A percentile compares a stretch with the other conserved stretches of the same genome.
Conservation (phyloP, 352 stramenopile genomes). For the Globisporangium viniferum region DNA sequence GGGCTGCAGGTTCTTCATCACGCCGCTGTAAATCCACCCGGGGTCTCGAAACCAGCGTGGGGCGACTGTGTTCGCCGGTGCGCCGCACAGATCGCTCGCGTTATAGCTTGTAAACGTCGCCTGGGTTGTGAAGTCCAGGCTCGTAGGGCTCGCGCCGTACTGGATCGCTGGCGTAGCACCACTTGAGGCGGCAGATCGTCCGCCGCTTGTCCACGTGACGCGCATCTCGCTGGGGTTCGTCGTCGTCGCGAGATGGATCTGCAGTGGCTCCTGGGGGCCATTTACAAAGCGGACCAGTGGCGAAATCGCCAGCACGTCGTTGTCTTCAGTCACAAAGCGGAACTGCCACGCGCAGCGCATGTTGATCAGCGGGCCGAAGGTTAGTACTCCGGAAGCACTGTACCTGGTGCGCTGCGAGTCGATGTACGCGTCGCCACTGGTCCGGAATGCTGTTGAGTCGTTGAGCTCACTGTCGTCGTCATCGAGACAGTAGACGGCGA, state of each 20-base stretch:
- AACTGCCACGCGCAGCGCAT: conserved; percentile 33
- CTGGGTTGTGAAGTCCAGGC: conserved; percentile 11
- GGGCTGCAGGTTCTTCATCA: conserved; percentile 16
- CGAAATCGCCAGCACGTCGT: conserved; percentile 31
- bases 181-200: too few species aligned
- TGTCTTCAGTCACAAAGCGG: conserved; percentile 24
- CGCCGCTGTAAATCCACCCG: conserved; percentile 11
- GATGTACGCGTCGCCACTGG: conserved; percentile 14
- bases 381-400: not conserved
- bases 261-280: conserved; percentile 35
- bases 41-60: conserved; percentile 15
- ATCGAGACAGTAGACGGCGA: conserved; percentile 20
- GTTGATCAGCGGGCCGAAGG: conserved; percentile 26
- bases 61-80: conserved; percentile 10
- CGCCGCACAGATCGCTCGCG: conserved; percentile 16
- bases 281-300: conserved; percentile 32
- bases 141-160: conserved; percentile 28
- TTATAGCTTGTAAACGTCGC: conserved; percentile 15
- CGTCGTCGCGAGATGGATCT: conserved; percentile 17
- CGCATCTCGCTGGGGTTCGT: conserved; percentile 32
- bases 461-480: not conserved
- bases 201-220: conserved; percentile 51
- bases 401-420: conserved; percentile 8
- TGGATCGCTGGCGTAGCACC: conserved; percentile 24
- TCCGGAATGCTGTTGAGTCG: not conserved